Percentiles rank a stretch among this genome's conserved stretches.
Evolutionary conservation across 805 yeast species (phyloP).

Genomic region (Candida sithepensis): DNA sequence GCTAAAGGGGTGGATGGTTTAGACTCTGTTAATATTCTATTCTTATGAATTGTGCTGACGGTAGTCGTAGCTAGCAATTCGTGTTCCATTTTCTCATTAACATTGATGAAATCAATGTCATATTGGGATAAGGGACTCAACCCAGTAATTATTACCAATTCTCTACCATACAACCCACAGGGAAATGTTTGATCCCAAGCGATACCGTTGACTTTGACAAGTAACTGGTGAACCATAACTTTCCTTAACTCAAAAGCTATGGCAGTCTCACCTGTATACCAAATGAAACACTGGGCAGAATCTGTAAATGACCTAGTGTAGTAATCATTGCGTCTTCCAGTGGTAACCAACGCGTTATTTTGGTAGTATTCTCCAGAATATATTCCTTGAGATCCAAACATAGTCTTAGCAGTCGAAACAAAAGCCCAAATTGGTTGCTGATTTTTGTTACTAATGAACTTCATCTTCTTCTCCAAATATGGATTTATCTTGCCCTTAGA

Average conservation of each 20-base stretch:
- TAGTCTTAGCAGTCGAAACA: constrained; percentile 47
- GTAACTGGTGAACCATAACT: constrained; percentile 38
- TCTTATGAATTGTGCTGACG: constrained; percentile 33
- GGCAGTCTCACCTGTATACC: constrained; percentile 49
- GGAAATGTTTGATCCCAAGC: constrained; percentile 65
- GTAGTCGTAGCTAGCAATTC: constrained; percentile 30
- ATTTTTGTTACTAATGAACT: constrained; percentile 13
- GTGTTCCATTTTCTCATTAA: constrained; percentile 27
- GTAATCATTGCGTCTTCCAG: constrained; percentile 30
- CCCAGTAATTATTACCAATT: constrained; percentile 58
- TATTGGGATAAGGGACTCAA: constrained; percentile 63
- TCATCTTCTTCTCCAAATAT: constrained; percentile 24
- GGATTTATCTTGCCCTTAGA: constrained; percentile 18
- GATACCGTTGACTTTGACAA: constrained; percentile 58
- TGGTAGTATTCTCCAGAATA: constrained; percentile 38
- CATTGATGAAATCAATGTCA: constrained; percentile 46
- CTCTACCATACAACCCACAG: constrained; percentile 44
- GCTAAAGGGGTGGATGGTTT: constrained; percentile 49
- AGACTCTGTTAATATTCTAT: constrained; percentile 31
- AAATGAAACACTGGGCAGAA: constrained; percentile 37
- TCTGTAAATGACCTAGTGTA: constrained; percentile 22
- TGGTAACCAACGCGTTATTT: constrained; percentile 36
- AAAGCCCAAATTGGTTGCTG: constrained; percentile 55
- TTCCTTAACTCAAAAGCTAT: constrained; percentile 49
- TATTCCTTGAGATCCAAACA: constrained; percentile 42